Evolutionary conservation across 805 yeast species (phyloP), one percentile per base, ranked within the genome.

Genomic region (Torulaspora delbrueckii): DNA sequence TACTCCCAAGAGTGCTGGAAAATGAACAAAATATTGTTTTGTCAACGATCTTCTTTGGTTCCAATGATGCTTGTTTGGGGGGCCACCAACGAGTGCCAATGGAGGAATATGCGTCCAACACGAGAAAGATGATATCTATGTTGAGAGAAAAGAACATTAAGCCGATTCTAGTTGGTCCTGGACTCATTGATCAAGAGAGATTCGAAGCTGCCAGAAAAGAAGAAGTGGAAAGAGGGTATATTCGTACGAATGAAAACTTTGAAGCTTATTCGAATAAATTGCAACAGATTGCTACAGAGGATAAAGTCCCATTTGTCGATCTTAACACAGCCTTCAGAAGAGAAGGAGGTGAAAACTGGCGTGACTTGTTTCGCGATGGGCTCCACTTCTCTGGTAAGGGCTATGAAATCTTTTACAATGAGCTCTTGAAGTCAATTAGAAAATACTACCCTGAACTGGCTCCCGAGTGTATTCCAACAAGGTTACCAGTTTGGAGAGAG

Each of bases 1-100:
- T 86, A 4, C 55, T 77, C 4, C 77, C 77, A n/a, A 65, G 70
- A 34, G 66, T 83, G 9, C 63, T 87, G 27, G 68, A 73, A 18
- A 56, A 63, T 3, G 86, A 81, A 50, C 65, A 76, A 38, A 68
- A 56, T 5, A 66, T 78, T 41, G 65, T 52, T 2, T 52, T 73
- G 8, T 70, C 79, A 47, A 77, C 81, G 8, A 67, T 88, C 2
- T 88, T 84, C 59, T 79, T 86, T 55, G 96, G 96, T 3, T 77
- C 96, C 10, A 89, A 89, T 58, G 97, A 89, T 62, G 73, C 84
- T 0, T 72, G 76, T 3, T 52, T 67, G 7, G 69, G 59, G 1
- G 74, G 74, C 3, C 56, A 60, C 3, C 79, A 76, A 52, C 65
- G 66, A 18, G 86, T 86, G 8, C 76, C 78, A 1, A 14, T 82